Evolutionary conservation across 805 yeast species (phyloP).

Genomic region (Yamadazyma laniorum): DNA sequence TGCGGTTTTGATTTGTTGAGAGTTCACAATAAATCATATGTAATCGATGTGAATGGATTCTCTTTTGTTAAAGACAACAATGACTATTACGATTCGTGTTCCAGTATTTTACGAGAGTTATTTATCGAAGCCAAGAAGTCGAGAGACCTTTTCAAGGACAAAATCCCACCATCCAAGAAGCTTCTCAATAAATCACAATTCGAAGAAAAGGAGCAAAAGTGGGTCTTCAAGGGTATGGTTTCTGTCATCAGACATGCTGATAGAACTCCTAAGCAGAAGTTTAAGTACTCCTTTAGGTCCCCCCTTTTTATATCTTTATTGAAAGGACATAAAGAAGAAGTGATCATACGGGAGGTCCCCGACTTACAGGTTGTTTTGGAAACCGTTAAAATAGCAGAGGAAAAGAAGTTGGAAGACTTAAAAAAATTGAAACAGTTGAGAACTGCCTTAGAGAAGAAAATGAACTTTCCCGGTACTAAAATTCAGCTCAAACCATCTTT

Average conservation of each 20-base stretch:
- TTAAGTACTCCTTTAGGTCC: conserved; percentile 90
- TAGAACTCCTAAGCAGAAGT: conserved; percentile 96
- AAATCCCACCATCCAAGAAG: conserved; percentile 33
- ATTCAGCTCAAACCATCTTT: conserved; percentile 91
- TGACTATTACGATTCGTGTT: conserved; percentile 80
- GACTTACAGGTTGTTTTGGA: conserved; percentile 83
- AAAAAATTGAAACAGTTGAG: conserved; percentile 73
- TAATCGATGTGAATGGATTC: conserved; percentile 97
- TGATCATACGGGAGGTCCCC: conserved; percentile 84
- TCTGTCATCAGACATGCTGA: conserved; percentile 95
- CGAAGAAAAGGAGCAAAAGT: conserved; percentile 76
- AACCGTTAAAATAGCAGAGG: conserved; percentile 79
- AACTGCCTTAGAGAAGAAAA: conserved; percentile 82
- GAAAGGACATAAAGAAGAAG: conserved; percentile 95
- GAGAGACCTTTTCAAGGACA: conserved; percentile 38
- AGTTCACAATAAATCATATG: conserved; percentile 84
- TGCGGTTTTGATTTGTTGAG: conserved; percentile 96
- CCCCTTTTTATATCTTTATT: conserved; percentile 80
- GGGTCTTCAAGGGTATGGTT: conserved; percentile 94
- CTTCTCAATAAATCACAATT: conserved; percentile 35
- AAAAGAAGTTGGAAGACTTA: conserved; percentile 74
- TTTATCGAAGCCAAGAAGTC: conserved; percentile 56
- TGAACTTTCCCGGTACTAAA: conserved; percentile 92
- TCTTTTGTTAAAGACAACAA: conserved; percentile 93
- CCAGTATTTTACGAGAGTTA: conserved; percentile 70